Evolutionary conservation across 208 protist species (phyloP).

Genomic region (Trypanosomatidae sp.): DNA sequence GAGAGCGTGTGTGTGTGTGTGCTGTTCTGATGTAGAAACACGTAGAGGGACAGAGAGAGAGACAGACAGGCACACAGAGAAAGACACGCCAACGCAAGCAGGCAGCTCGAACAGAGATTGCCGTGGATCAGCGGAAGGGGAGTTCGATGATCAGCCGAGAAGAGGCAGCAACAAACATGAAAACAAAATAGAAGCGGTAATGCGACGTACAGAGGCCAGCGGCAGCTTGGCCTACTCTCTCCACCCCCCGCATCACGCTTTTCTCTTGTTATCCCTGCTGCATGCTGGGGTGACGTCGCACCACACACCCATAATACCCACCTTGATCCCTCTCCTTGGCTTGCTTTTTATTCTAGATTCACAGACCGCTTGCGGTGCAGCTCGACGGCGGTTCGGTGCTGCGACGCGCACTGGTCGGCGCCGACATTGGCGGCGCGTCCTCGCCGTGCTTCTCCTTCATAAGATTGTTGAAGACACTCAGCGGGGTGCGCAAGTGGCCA

Average conservation of each 20-base stretch:
- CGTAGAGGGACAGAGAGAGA: background rate
- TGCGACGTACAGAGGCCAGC: background rate
- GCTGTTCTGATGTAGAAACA: background rate
- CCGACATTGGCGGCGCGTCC: constrained; percentile 26
- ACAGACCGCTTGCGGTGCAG: constrained; percentile 42
- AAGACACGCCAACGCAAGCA: background rate
- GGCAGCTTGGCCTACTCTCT: background rate
- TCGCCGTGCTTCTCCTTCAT: constrained; percentile 59
- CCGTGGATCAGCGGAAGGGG: background rate
- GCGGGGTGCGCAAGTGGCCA: constrained; percentile 63
- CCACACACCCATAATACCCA: background rate
- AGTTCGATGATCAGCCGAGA: background rate
- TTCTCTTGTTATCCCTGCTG: background rate
- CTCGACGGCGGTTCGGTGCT: constrained; percentile 16
- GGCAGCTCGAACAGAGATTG: background rate
- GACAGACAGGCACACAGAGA: background rate
- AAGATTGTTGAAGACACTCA: constrained; percentile 77
- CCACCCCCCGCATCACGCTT: background rate
- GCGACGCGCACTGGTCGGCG: constrained; percentile 26
- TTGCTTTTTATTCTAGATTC: constrained; percentile 23
- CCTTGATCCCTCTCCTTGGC: background rate
- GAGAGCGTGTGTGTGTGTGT: background rate
- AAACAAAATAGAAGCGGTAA: background rate
- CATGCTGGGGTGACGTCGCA: background rate
- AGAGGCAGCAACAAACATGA: background rate